Conservation (phyloP, 192 early-diverging fungal genomes). For the Podila verticillata region DNA sequence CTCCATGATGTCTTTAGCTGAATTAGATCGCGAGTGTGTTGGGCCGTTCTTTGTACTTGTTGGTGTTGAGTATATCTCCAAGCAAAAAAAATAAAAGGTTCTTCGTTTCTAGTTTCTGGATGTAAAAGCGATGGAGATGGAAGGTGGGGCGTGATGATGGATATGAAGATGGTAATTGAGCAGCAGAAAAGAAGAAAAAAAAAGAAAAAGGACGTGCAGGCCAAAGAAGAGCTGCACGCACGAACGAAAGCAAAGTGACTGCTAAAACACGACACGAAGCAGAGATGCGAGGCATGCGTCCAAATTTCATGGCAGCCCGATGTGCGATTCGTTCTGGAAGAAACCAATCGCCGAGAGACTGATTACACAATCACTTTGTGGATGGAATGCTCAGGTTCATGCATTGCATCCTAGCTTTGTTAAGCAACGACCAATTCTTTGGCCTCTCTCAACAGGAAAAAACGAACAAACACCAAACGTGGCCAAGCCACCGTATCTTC, state of each 20-base stretch:
- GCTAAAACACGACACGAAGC: not conserved
- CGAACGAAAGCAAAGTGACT: not conserved
- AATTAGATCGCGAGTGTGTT: not conserved
- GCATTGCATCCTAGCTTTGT: no score
- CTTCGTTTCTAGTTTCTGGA: not conserved
- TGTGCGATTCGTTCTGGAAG: no score
- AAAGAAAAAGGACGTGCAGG: not conserved
- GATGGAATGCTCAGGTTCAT: no score
- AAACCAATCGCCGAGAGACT: no score
- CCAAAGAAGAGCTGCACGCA: not conserved
- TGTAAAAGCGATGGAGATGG: not conserved
- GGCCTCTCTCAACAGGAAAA: no score
- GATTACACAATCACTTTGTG: no score
- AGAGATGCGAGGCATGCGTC: no score
- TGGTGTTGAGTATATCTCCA: not conserved
- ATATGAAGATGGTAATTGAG: not conserved
- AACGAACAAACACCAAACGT: no score
- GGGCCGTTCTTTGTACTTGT: not conserved
- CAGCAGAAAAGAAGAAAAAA: not conserved
- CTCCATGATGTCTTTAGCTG: constrained; percentile 14
- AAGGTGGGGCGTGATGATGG: not conserved
- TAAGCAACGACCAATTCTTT: no score
- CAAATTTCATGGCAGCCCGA: no score
- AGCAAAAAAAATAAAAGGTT: not conserved
- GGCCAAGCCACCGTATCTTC: no score